Evolutionary conservation across 2,329 filamentous ascomycete species (phyloP).

Genomic region (Whalleya microplaca): DNA sequence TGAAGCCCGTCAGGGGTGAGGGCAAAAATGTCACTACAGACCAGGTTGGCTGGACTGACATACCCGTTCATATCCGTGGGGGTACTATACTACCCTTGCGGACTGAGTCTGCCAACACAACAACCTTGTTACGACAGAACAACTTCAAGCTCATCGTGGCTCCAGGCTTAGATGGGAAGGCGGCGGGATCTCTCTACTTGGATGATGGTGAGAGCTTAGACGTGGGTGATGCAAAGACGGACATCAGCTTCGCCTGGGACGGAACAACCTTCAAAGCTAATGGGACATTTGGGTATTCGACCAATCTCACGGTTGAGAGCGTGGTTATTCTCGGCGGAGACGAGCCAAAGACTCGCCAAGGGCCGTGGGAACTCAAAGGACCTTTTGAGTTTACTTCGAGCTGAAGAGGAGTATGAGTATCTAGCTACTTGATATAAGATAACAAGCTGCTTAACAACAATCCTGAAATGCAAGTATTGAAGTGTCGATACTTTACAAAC

Average conservation of each 20-base stretch:
- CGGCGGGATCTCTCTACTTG: slow-evolving; percentile 52
- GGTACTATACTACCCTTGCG: slow-evolving; percentile 64
- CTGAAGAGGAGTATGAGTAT: background rate
- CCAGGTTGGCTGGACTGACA: slow-evolving; percentile 40
- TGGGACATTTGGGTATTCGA: slow-evolving; percentile 26
- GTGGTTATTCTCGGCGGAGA: slow-evolving; percentile 22
- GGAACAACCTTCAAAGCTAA: slow-evolving; percentile 20
- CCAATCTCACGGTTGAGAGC: slow-evolving; percentile 25
- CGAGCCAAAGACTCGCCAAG: slow-evolving; percentile 15
- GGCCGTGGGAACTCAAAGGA: slow-evolving; percentile 21
- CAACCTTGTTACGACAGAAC: slow-evolving; percentile 49
- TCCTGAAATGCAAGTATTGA: no score
- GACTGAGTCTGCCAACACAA: slow-evolving; percentile 52
- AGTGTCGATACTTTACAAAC: no score
- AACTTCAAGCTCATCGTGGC: slow-evolving; percentile 55
- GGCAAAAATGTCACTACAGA: slow-evolving; percentile 27
- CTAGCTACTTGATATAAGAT: no score
- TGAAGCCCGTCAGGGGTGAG: slow-evolving; percentile 24
- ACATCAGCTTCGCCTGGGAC: slow-evolving; percentile 29
- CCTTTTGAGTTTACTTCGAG: slow-evolving; percentile 21
- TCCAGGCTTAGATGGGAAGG: slow-evolving; percentile 50
- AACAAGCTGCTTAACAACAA: no score
- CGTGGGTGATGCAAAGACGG: slow-evolving; percentile 21
- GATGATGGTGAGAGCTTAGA: slow-evolving; percentile 47
- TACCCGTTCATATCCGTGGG: slow-evolving; percentile 66